A percentile compares a stretch with the other conserved stretches of the same genome.
Conservation (phyloP, 2,329 filamentous ascomycete genomes). For the Penicillium sp. region DNA sequence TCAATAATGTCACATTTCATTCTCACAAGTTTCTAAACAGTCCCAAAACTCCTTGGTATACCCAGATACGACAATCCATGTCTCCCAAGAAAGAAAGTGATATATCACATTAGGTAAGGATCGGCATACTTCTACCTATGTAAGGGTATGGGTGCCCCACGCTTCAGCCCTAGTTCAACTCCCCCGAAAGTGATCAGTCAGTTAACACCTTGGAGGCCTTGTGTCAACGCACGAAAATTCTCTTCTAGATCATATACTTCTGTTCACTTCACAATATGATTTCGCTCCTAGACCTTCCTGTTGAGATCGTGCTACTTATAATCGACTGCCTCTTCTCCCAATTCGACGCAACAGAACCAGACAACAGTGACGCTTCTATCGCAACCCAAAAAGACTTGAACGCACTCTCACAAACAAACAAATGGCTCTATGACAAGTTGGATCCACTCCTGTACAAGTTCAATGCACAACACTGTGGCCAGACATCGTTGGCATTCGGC, state of each 20-base stretch:
- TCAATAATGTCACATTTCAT: background rate
- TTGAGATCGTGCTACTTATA: background rate
- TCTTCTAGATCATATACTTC: background rate
- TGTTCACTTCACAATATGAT: background rate
- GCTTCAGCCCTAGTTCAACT: background rate
- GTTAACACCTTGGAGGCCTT: background rate
- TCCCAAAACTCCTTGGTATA: background rate
- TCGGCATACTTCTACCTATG: background rate
- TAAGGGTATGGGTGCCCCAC: background rate
- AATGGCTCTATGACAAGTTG: background rate
- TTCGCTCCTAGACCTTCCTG: background rate
- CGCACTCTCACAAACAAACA: background rate
- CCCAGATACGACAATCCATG: background rate
- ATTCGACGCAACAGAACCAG: background rate
- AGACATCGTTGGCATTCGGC: constrained; percentile 1
- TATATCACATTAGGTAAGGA: background rate
- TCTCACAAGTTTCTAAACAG: background rate
- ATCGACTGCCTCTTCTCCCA: background rate
- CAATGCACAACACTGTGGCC: background rate
- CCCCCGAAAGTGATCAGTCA: background rate
- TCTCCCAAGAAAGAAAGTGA: background rate
- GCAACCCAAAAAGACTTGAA: background rate
- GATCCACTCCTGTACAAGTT: background rate
- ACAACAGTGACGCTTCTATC: background rate
- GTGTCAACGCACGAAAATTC: background rate